Evolutionary conservation across 352 stramenopile species (phyloP).

Genomic region (Globisporangium abappressorium): DNA sequence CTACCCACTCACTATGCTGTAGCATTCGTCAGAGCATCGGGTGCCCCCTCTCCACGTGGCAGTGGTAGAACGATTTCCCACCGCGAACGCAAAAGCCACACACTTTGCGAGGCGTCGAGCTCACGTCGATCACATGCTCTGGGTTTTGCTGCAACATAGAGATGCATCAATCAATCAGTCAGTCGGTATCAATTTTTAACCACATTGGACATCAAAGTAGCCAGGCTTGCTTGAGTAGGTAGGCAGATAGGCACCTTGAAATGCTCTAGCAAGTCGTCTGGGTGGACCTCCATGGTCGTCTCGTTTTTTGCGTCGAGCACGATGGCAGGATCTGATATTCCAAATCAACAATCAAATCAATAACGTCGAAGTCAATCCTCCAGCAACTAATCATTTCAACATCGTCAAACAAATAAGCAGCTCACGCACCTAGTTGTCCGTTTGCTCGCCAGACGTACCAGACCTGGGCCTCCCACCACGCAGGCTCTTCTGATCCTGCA

Average conservation of each 20-base stretch:
- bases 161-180: slow-evolving; percentile 3
- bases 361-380: background rate
- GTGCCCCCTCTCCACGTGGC: slow-evolving; percentile 72
- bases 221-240: background rate
- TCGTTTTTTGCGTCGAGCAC: slow-evolving; percentile 53
- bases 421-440: slow-evolving; percentile 44
- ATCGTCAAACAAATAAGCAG: background rate
- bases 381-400: background rate
- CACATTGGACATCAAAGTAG: background rate
- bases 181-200: background rate
- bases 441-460: slow-evolving; percentile 79
- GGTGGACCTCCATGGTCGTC: slow-evolving; percentile 34
- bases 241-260: slow-evolving; percentile 36
- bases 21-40: slow-evolving; percentile 54
- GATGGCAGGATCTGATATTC: slow-evolving; percentile 34
- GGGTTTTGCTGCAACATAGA: slow-evolving; percentile 45
- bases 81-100: slow-evolving; percentile 40
- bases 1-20: background rate
- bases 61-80: slow-evolving; percentile 54
- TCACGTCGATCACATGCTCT: slow-evolving; percentile 72
- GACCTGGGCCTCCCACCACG: slow-evolving; percentile 83
- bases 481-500: slow-evolving; percentile 48
- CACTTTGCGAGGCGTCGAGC: slow-evolving; percentile 33
- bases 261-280: slow-evolving; percentile 48
- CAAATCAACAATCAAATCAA: background rate